Percentiles rank a stretch among this genome's conserved stretches.
Evolutionary conservation across 2,329 filamentous ascomycete genomes (phyloP).

Genomic region (Cadophora sp.): DNA sequence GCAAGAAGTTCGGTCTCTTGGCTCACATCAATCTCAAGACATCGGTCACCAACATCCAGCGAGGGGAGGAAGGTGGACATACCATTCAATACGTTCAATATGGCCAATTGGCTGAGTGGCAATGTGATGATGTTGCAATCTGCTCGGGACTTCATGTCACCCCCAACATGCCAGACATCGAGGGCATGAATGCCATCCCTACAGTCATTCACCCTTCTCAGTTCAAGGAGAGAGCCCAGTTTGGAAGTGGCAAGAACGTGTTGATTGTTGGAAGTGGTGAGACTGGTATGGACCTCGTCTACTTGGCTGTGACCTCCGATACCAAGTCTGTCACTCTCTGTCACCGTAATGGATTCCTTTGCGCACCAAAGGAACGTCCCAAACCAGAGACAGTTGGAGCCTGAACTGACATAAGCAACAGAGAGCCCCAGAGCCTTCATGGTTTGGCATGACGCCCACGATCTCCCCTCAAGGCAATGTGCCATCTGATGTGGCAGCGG

Average conservation of each 20-base stretch:
- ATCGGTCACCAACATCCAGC: slow-evolving; percentile 40
- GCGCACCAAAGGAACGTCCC: slow-evolving; percentile 51
- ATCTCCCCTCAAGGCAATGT: slow-evolving; percentile 41
- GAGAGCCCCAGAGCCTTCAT: no score
- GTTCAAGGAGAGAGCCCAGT: slow-evolving; percentile 52
- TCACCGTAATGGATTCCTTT: slow-evolving; percentile 55
- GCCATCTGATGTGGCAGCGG: slow-evolving; percentile 54
- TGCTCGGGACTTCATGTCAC: slow-evolving; percentile 54
- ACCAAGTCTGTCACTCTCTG: slow-evolving; percentile 53
- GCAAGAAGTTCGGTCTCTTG: slow-evolving; percentile 49
- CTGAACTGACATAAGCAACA: not conserved
- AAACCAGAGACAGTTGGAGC: not conserved
- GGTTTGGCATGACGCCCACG: slow-evolving; percentile 13
- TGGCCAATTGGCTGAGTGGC: slow-evolving; percentile 28
- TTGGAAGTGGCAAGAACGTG: slow-evolving; percentile 50
- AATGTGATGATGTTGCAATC: slow-evolving; percentile 54
- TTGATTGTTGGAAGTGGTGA: slow-evolving; percentile 54
- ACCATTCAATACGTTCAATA: slow-evolving; percentile 23
- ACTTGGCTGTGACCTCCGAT: slow-evolving; percentile 53
- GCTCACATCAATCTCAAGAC: slow-evolving; percentile 47
- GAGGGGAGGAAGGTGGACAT: slow-evolving; percentile 26
- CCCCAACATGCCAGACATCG: slow-evolving; percentile 49
- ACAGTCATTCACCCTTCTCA: slow-evolving; percentile 52
- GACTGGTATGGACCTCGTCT: slow-evolving; percentile 54
- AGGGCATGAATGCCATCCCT: slow-evolving; percentile 49